Conservation (phyloP, 1,284 basidiomycete species). For the Sphaerobolus stellatus region DNA sequence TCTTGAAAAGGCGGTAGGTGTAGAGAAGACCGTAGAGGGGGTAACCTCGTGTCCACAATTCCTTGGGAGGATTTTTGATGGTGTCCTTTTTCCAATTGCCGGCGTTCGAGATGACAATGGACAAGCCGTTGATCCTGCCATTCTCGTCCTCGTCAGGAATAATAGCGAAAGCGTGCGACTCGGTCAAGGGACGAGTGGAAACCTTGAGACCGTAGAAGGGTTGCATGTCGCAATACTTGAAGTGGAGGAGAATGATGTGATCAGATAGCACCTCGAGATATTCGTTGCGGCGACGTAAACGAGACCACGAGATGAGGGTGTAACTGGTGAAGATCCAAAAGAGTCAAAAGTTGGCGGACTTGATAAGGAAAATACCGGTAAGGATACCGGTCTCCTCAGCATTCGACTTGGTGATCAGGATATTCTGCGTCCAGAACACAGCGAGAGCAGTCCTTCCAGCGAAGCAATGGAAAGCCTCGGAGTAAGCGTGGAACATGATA, state of each 20-base stretch:
- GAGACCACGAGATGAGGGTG: conserved; percentile 35
- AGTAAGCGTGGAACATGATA: not conserved
- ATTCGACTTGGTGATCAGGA: not conserved
- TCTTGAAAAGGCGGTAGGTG: conserved; percentile 36
- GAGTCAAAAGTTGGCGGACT: conserved; percentile 34
- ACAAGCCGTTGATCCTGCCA: conserved; percentile 18
- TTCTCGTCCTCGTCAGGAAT: conserved; percentile 10
- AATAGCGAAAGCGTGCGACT: conserved; percentile 38
- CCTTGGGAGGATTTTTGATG: conserved; percentile 34
- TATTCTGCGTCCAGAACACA: not conserved
- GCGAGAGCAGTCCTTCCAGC: conserved; percentile 1
- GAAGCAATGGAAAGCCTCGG: conserved; percentile 5
- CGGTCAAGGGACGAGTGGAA: conserved; percentile 30
- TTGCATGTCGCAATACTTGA: conserved; percentile 31
- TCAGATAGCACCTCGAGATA: conserved; percentile 32
- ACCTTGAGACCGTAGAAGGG: conserved; percentile 34
- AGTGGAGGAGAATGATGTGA: conserved; percentile 36
- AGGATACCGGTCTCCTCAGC: not conserved
- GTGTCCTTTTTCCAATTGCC: conserved; percentile 38
- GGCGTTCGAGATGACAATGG: conserved; percentile 36
- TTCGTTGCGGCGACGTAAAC: conserved; percentile 27
- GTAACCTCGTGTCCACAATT: conserved; percentile 39
- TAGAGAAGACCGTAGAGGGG: conserved; percentile 37
- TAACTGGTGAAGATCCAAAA: conserved; percentile 33
- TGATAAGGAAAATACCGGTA: conserved; percentile 23